A percentile compares a stretch with the other conserved stretches of the same genome.
phyloP scores from a whole-genome alignment of 768 basidiomycete species.

The Phaeotremella fagi region DNA sequence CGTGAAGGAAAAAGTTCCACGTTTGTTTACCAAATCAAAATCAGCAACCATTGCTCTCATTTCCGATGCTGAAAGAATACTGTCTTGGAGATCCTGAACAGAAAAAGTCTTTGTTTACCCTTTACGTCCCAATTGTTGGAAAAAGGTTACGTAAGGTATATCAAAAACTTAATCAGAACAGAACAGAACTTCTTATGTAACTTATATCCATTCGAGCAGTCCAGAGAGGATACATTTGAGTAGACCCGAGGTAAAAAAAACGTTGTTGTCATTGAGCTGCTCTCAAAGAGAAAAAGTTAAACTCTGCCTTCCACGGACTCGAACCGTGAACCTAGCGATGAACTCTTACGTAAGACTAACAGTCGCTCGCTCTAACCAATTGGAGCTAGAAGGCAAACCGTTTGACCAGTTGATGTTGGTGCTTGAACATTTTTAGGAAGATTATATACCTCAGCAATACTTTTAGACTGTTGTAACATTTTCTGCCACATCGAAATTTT shows the following conservation, averaged over 20 bases:
- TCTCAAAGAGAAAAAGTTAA: not conserved
- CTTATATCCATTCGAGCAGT: not conserved
- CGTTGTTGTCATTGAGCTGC: too few relatives aligned
- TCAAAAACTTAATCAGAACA: not conserved
- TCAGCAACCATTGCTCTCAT: too few relatives aligned
- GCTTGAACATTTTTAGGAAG: too few relatives aligned
- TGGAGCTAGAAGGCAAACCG: not conserved
- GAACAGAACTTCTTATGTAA: not conserved
- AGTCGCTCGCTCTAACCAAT: not conserved
- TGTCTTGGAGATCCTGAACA: too few relatives aligned
- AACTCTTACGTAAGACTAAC: not conserved
- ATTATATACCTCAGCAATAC: too few relatives aligned
- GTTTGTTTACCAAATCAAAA: too few relatives aligned
- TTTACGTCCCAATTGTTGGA: not conserved
- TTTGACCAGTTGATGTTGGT: too few relatives aligned
- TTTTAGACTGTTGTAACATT: too few relatives aligned
- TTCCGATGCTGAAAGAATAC: too few relatives aligned
- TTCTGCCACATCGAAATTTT: too few relatives aligned
- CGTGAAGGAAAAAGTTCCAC: too few relatives aligned
- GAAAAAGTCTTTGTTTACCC: too few relatives aligned
- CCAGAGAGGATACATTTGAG: not conserved
- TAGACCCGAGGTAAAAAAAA: not conserved
- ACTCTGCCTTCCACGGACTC: not conserved
- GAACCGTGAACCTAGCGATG: not conserved
- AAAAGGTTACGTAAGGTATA: not conserved